Evolutionary conservation across 805 yeast species (phyloP).

Genomic region (Starmerella sp.): DNA sequence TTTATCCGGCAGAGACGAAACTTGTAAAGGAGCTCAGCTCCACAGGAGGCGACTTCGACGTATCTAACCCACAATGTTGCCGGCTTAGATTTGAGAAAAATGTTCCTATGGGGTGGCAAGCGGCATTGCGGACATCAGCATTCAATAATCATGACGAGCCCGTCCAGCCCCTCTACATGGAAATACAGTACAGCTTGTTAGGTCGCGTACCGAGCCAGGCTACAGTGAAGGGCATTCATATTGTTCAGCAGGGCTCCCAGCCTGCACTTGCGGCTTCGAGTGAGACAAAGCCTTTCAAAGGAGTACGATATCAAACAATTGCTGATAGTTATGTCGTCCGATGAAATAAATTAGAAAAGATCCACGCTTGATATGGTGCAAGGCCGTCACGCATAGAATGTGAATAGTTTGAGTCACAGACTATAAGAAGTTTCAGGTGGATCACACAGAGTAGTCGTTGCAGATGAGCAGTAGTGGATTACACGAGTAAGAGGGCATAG

Average conservation of each 20-base stretch:
- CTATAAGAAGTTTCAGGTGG: too few relatives aligned
- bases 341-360: constrained; percentile 9
- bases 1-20: constrained; percentile 24
- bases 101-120: constrained; percentile 51
- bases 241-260: constrained; percentile 34
- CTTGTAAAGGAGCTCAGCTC: constrained; percentile 45
- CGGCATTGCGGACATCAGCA: constrained; percentile 51
- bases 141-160: constrained; percentile 18
- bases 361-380: background rate
- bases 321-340: constrained; percentile 45
- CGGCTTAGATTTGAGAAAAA: constrained; percentile 37
- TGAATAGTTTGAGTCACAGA: too few relatives aligned
- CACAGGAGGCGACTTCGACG: constrained; percentile 64
- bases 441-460: too few relatives aligned
- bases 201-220: constrained; percentile 56
- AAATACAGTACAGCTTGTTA: constrained; percentile 36
- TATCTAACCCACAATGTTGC: constrained; percentile 46
- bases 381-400: too few relatives aligned
- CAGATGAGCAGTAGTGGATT: too few relatives aligned
- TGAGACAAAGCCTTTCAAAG: constrained; percentile 70
- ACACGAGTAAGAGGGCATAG: too few relatives aligned
- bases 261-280: constrained; percentile 39
- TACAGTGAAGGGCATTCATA: constrained; percentile 10
- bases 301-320: constrained; percentile 68
- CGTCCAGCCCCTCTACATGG: constrained; percentile 17